These are phyloP conservation scores for Penicillium sclerotiorum DNA, from an alignment of 2,329 filamentous ascomycete species.

Conservation along the genomic window DNA sequence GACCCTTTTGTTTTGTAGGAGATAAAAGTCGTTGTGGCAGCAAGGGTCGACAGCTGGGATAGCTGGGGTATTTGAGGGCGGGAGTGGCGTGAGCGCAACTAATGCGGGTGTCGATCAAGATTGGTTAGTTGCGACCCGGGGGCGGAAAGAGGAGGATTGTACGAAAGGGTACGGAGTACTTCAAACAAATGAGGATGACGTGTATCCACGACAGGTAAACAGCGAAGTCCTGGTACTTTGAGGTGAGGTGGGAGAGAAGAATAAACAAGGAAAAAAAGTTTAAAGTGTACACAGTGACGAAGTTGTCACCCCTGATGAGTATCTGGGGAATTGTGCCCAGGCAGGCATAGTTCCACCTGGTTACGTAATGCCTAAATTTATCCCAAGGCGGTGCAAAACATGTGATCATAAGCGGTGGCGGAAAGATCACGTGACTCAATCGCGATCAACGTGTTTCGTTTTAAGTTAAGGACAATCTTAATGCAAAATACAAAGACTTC, in stretches of 20 bases:
- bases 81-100: slow-evolving; percentile 22
- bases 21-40: background rate
- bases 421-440: slow-evolving; percentile 20
- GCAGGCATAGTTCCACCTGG: slow-evolving; percentile 4
- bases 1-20: background rate
- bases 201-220: slow-evolving; percentile 8
- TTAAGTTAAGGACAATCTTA: too few relatives aligned
- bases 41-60: background rate
- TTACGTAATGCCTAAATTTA: slow-evolving; percentile 1
- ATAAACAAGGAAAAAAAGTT: background rate
- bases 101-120: slow-evolving; percentile 23
- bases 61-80: slow-evolving; percentile 14
- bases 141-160: slow-evolving; percentile 22
- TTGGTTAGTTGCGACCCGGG: slow-evolving; percentile 10
- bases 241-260: background rate
- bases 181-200: slow-evolving; percentile 16
- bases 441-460: slow-evolving; percentile 19
- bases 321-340: slow-evolving; percentile 6
- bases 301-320: background rate
- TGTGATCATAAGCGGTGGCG: slow-evolving; percentile 19
- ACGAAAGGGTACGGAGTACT: too few relatives aligned
- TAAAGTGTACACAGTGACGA: background rate
- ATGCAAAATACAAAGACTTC: too few relatives aligned
- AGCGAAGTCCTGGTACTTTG: background rate
- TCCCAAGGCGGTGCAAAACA: slow-evolving; percentile 10